These are phyloP conservation scores for Andrographis paniculata DNA, from an alignment of 305 asterid genomes.

Conservation along the genomic window DNA sequence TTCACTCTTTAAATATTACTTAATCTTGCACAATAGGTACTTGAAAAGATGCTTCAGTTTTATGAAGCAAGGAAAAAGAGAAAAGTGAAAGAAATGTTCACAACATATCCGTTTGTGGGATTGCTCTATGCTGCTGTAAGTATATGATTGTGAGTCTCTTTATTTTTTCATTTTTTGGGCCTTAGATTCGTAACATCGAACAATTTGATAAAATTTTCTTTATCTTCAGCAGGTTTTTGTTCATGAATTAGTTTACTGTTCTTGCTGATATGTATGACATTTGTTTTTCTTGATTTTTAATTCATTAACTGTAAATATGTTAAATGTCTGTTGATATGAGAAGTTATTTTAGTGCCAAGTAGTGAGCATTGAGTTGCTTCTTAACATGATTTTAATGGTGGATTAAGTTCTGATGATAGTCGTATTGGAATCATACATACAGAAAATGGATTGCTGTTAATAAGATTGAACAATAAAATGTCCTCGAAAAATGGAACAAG, in stretches of 20 bases:
- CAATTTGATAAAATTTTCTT: too few relatives aligned
- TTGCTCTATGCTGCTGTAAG: slow-evolving; percentile 87
- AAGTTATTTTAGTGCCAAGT: not conserved
- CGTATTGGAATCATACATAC: not conserved
- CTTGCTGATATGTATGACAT: not conserved
- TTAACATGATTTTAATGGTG: not conserved
- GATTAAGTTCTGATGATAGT: not conserved
- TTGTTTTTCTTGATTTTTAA: not conserved
- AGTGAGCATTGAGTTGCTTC: not conserved
- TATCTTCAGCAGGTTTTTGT: too few relatives aligned
- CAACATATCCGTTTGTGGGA: slow-evolving; percentile 62
- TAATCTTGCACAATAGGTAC: slow-evolving; percentile 42
- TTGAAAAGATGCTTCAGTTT: slow-evolving; percentile 61
- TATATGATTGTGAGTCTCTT: slow-evolving; percentile 15
- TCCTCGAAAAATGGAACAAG: too few relatives aligned
- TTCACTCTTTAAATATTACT: slow-evolving; percentile 14
- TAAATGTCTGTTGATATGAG: slow-evolving; percentile 8
- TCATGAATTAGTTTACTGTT: slow-evolving; percentile 5
- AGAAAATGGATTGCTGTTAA: not conserved
- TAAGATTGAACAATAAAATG: too few relatives aligned
- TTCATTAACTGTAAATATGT: slow-evolving; percentile 1
- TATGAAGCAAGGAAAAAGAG: slow-evolving; percentile 36
- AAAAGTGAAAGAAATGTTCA: slow-evolving; percentile 42
- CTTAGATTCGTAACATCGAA: slow-evolving; percentile 7
- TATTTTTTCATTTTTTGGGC: slow-evolving; percentile 8